These are phyloP conservation scores for Achaetomium macrosporum DNA, from an alignment of 2,329 filamentous ascomycete species.

Conservation along the genomic window DNA sequence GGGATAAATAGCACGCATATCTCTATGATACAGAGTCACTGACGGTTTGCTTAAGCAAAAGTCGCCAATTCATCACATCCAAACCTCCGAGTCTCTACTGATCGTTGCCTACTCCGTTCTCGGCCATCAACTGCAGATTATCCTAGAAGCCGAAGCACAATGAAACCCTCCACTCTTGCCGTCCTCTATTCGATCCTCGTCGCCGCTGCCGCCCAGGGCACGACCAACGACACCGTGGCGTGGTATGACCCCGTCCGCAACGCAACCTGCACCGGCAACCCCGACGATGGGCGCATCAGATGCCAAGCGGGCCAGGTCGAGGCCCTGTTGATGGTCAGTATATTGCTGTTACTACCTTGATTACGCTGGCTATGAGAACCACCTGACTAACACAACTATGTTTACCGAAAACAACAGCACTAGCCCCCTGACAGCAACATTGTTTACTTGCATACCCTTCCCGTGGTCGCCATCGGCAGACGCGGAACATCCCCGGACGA, in stretches of 20 bases:
- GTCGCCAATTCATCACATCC: too few species aligned
- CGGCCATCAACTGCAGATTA: not conserved
- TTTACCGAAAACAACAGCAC: too few species aligned
- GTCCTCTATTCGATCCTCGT: not conserved
- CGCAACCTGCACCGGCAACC: slow-evolving; percentile 5
- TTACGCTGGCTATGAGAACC: too few species aligned
- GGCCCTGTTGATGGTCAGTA: not conserved
- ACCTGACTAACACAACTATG: too few species aligned
- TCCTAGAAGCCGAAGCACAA: not conserved
- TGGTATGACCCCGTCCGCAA: slow-evolving; percentile 5
- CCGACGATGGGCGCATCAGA: slow-evolving; percentile 2
- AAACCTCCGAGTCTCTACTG: too few species aligned
- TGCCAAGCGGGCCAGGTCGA: slow-evolving; percentile 1
- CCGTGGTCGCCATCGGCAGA: too few species aligned
- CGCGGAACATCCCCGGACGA: not conserved
- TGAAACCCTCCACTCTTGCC: not conserved
- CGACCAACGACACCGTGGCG: not conserved
- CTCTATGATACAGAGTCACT: not conserved
- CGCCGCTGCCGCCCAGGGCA: not conserved
- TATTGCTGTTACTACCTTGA: too few species aligned
- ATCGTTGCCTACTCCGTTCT: not conserved
- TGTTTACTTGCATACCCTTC: too few species aligned
- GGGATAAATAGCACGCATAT: not conserved
- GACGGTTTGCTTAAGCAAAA: too few species aligned
- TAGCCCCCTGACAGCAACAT: too few species aligned